Evolutionary conservation across 139 green algal genomes (phyloP).

Genomic region (Picochlorum sp.): DNA sequence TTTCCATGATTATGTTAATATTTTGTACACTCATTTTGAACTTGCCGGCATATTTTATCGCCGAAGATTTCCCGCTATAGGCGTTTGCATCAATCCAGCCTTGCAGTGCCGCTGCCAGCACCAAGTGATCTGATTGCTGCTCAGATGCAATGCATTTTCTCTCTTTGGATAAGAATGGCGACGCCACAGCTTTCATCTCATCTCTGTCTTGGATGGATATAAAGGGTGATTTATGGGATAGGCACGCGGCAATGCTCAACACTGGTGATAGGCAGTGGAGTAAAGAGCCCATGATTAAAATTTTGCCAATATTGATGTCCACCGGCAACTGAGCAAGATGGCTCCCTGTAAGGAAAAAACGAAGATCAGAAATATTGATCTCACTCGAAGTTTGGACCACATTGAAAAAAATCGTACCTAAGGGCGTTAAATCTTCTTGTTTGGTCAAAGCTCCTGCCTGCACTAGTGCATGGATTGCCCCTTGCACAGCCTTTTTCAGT

Average conservation of each 20-base stretch:
- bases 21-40: constrained; percentile 29
- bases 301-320: constrained; percentile 72
- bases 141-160: constrained; percentile 56
- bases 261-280: constrained; percentile 66
- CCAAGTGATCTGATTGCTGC: constrained; percentile 87
- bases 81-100: constrained; percentile 43
- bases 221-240: constrained; percentile 73
- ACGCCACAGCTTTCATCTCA: constrained; percentile 31
- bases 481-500: constrained; percentile 41
- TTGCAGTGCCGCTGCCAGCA: constrained; percentile 75
- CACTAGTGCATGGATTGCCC: constrained; percentile 47
- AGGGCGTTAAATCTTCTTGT: constrained; percentile 54
- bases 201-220: constrained; percentile 31
- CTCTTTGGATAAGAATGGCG: constrained; percentile 18
- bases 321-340: constrained; percentile 79
- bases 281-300: constrained; percentile 61
- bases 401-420: constrained; percentile 28
- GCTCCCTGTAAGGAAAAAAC: constrained; percentile 4
- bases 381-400: too few species aligned
- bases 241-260: constrained; percentile 76
- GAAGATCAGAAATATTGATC: too few species aligned
- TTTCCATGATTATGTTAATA: constrained; percentile 69
- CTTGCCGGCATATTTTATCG: constrained; percentile 11
- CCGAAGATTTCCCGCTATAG: constrained; percentile 12
- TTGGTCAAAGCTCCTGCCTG: constrained; percentile 37